Evolutionary conservation across 306 rosid genomes (phyloP), one percentile per base, ranked within the genome.

Genomic region (Clitoria ternatea): DNA sequence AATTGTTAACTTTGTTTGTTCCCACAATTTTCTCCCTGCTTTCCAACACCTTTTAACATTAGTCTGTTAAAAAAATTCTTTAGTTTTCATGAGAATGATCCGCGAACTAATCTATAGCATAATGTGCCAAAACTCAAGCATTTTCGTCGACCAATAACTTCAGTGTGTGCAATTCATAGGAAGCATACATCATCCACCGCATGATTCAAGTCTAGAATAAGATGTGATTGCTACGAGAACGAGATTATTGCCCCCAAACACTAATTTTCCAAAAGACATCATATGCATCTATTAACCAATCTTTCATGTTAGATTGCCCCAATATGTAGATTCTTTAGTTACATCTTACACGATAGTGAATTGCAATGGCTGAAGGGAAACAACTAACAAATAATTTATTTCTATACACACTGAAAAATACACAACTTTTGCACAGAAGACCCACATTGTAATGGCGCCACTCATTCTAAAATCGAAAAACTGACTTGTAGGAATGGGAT

Each of bases 361-460:
- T 55, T 69, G 44, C 61, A 64, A 56, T 59, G 27, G 15, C 13
- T 7, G 52, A 53, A 48, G 22, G 40, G 8, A 65, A 42, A 52
- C 44, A 66, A 66, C 35, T 19, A 69, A 69, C 6, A 6, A 17
- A 57, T 59, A 72, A 71, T 76, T 66, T 76, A 71, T 76, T 63
- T 59, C 79, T 66, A 59, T 71, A 76, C 81, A 49, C 65, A 47
- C 15, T 48, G 22, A 49, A 64, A 77, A 66, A 65, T 70, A 75
- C 83, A 79, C 73, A 60, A 70, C 43, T 70, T 70, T 70, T 48
- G 57, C 78, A 78, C 76, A 78, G 27, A 70, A 70, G 48, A 76
- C n/a, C 30, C 83, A 78, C 73, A 56, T 59, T 43, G 73, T 1
- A 75, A 64, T 20, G 60, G 69, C 81, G 64, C 32, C 73, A 70